Percentiles rank a stretch among this genome's conserved stretches.
These are phyloP conservation scores for Phytopythium sindhum DNA, from an alignment of 352 stramenopile genomes.

Conservation along the genomic window DNA sequence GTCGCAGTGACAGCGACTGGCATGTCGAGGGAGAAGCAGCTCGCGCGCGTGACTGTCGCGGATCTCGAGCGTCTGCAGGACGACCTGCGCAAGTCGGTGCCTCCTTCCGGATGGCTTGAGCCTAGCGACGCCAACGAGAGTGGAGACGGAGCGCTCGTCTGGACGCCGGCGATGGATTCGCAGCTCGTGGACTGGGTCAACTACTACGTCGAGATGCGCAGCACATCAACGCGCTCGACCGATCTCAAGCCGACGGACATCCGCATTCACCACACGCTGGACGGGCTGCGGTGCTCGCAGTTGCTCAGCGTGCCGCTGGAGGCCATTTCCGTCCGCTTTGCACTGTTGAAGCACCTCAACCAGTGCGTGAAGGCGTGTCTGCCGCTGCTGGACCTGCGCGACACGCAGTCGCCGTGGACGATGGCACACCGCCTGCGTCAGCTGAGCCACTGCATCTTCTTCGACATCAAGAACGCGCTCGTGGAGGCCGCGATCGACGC, in stretches of 20 bases:
- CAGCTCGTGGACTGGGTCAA: constrained; percentile 89
- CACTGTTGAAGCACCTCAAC: constrained; percentile 84
- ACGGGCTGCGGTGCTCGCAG: constrained; percentile 70
- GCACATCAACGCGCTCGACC: constrained; percentile 31
- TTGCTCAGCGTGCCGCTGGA: constrained; percentile 53
- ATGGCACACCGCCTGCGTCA: constrained; percentile 65
- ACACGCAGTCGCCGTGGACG: constrained; percentile 68
- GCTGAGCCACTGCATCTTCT: constrained; percentile 85
- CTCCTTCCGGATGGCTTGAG: not conserved
- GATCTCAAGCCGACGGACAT: constrained; percentile 75
- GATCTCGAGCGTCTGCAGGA: constrained; percentile 37
- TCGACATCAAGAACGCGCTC: constrained; percentile 78
- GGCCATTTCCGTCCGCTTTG: constrained; percentile 71
- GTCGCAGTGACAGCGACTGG: constrained; percentile 56
- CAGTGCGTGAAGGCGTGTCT: constrained; percentile 63
- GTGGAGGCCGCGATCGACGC: constrained; percentile 81
- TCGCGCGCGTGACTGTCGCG: constrained; percentile 36
- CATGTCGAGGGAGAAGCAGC: constrained; percentile 59
- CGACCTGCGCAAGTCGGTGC: constrained; percentile 19
- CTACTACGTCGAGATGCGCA: constrained; percentile 53
- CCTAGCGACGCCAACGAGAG: not conserved
- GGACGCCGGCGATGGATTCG: constrained; percentile 71
- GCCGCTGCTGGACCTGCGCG: constrained; percentile 70
- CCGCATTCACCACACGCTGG: constrained; percentile 57
- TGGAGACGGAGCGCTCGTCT: constrained; percentile 13